Evolutionary conservation across 306 rosid genomes (phyloP), one percentile per base, ranked within the genome.

Genomic region (Cicer pinnatifidum): DNA sequence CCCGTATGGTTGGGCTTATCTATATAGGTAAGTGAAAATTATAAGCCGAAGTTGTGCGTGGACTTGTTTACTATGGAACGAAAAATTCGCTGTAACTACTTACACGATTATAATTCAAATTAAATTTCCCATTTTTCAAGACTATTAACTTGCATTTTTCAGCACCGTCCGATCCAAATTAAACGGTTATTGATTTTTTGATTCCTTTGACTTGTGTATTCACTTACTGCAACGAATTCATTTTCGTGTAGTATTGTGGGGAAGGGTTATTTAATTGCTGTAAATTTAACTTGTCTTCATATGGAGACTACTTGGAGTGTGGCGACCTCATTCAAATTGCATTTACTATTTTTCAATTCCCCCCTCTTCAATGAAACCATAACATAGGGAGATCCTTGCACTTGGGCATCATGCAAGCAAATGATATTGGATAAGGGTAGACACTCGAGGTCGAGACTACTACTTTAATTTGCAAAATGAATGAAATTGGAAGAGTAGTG

Each of bases 1-100:
- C 8, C 12, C 6, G 37, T 38, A 37, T 70, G 62, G 39, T 15
- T 54, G 81, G 39, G 5, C 68, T 71, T 78, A 78, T 78, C 73
- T 39, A 17, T 44, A 52, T 4, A 1, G 9, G 33, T 48, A 47
- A 67, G 44, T 10, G 9, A 53, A 53, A 47, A 8, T 9, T 7
- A 33, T 12, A 7, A 39, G 53, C 69, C 16, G 13, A 3, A 8
- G 59, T 10, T 10, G 7, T 61, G 72, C 66, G 67, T 62, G 82
- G 77, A 78, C 77, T 78, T 61, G 46, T 6, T 61, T 7, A 40
- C 39, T 3, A 28, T 28, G 33, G 33, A 28, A 2, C 33, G 33
- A 4, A 3, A 28, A 3, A 28, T 3, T 28, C 33, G 4, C 4
- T 28, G 33, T 28, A 28, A 28, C 4, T 28, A 28, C 4, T 28